Evolutionary conservation across 805 yeast genomes (phyloP).

Genomic region (Kluyveromyces dobzhanskii): DNA sequence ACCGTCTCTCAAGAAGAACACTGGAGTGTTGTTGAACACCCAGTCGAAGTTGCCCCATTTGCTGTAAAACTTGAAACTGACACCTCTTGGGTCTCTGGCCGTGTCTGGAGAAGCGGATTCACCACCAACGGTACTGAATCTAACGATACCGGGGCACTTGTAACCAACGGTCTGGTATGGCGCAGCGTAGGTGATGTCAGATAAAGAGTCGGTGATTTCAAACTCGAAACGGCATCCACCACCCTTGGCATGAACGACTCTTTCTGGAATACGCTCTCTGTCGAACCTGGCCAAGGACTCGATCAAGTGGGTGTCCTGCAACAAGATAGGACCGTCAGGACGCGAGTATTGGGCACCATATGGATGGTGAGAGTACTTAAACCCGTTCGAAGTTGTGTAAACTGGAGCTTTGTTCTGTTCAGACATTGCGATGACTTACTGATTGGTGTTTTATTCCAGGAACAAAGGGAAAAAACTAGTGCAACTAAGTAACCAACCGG

Average conservation of each 20-base stretch:
- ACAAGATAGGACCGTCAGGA: constrained; percentile 47
- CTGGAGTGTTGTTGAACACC: constrained; percentile 81
- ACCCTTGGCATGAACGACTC: constrained; percentile 63
- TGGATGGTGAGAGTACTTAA: constrained; percentile 45
- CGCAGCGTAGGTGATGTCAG: constrained; percentile 40
- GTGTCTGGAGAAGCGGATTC: constrained; percentile 76
- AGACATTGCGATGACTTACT: too few species aligned
- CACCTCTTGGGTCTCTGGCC: constrained; percentile 84
- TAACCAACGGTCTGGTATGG: constrained; percentile 36
- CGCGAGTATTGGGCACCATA: constrained; percentile 47
- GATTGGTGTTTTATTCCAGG: too few species aligned
- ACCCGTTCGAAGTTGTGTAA: constrained; percentile 43
- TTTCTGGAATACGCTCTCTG: constrained; percentile 57
- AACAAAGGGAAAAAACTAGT: too few species aligned
- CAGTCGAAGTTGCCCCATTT: constrained; percentile 80
- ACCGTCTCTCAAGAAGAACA: constrained; percentile 71
- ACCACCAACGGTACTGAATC: constrained; percentile 81
- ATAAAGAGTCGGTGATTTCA: constrained; percentile 48
- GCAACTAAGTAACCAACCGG: too few species aligned
- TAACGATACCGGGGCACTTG: constrained; percentile 34
- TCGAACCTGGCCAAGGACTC: constrained; percentile 54
- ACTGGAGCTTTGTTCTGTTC: constrained; percentile 9
- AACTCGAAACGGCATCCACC: constrained; percentile 55
- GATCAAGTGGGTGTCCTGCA: constrained; percentile 50
- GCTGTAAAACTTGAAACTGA: constrained; percentile 70